A percentile compares a stretch with the other conserved stretches of the same genome.
These are phyloP conservation scores for Cyclotella atomus DNA, from an alignment of 108 stramenopile species.

Conservation along the genomic window DNA sequence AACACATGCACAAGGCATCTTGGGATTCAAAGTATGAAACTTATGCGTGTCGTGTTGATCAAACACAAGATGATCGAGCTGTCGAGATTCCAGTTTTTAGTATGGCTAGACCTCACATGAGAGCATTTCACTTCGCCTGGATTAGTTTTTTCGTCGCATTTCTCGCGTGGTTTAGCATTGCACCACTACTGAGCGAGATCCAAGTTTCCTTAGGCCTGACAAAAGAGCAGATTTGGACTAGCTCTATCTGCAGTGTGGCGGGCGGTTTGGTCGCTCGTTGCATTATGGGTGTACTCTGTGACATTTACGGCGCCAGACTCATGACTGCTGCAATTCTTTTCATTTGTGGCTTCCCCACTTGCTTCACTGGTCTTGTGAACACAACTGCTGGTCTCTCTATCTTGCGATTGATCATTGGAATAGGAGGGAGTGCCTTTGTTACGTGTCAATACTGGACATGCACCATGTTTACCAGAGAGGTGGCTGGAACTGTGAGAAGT, in stretches of 20 bases:
- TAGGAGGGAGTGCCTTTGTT: conserved; percentile 72
- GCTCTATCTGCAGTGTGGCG: conserved; percentile 60
- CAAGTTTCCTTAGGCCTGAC: conserved; percentile 53
- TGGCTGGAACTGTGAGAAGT: conserved; percentile 71
- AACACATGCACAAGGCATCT: conserved; percentile 47
- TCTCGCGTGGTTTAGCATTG: conserved; percentile 68
- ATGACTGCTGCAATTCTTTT: conserved; percentile 48
- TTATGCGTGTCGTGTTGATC: conserved; percentile 62
- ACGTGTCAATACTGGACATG: conserved; percentile 91
- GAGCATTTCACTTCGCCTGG: conserved; percentile 88
- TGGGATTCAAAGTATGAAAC: conserved; percentile 68
- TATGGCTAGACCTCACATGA: conserved; percentile 79
- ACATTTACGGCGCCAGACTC: conserved; percentile 71
- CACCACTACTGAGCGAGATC: conserved; percentile 72
- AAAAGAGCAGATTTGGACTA: conserved; percentile 65
- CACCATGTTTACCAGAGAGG: conserved; percentile 82
- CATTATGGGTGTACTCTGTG: conserved; percentile 80
- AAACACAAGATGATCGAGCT: conserved; percentile 55
- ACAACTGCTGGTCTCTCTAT: conserved; percentile 64
- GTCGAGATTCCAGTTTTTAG: conserved; percentile 56
- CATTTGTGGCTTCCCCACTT: conserved; percentile 79
- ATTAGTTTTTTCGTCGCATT: conserved; percentile 70
- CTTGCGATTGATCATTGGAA: conserved; percentile 82
- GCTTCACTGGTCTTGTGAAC: conserved; percentile 81
- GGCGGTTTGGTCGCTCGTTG: conserved; percentile 66